Evolutionary conservation across 306 rosid species (phyloP).

Genomic region (Adenanthera pavonina): DNA sequence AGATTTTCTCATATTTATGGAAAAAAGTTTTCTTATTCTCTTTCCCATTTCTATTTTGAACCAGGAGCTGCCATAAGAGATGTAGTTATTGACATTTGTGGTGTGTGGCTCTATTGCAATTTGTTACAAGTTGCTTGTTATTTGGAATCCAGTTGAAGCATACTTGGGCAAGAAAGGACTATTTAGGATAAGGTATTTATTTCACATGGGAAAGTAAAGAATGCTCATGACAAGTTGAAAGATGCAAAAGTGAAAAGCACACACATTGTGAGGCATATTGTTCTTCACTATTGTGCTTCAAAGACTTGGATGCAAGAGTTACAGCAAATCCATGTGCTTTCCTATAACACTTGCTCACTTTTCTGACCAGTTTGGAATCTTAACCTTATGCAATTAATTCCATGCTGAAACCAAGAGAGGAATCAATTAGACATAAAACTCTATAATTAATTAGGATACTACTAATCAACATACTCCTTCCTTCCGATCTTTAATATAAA

Average conservation of each 20-base stretch:
- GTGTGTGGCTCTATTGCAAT: not conserved
- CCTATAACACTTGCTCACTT: not conserved
- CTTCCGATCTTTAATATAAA: too few species aligned
- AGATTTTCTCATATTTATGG: too few species aligned
- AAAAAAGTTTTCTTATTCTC: too few species aligned
- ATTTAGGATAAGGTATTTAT: not conserved
- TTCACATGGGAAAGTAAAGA: not conserved
- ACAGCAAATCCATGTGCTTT: constrained; percentile 5
- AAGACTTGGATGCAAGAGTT: too few species aligned
- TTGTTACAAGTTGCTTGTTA: not conserved
- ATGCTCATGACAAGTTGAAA: not conserved
- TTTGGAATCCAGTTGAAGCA: constrained; percentile 15
- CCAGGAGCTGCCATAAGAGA: not conserved
- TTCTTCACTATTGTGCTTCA: too few species aligned
- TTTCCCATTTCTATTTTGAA: too few species aligned
- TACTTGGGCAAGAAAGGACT: constrained; percentile 23
- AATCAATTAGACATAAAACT: not conserved
- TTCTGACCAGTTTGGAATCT: not conserved
- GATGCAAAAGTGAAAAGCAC: too few species aligned
- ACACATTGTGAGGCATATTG: too few species aligned
- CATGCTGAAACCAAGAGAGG: not conserved
- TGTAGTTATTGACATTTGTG: not conserved
- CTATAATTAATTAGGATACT: too few species aligned
- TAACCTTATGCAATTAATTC: not conserved
- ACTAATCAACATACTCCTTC: too few species aligned